A percentile compares a stretch with the other conserved stretches of the same genome.
Conservation (phyloP, 371 early-diverging fungal species). For the Cokeromyces recurvatus region DNA sequence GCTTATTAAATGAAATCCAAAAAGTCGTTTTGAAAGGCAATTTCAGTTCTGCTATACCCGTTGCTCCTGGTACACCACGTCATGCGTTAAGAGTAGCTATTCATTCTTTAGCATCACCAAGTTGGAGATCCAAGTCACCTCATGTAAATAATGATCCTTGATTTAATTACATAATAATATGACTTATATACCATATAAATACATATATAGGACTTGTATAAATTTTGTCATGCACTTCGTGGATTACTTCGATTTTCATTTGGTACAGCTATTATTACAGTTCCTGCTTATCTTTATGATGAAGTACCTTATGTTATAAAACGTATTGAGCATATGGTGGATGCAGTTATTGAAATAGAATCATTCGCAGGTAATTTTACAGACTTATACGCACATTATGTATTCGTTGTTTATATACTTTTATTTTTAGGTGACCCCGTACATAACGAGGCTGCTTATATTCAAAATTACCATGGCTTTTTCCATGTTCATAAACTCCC, state of each 20-base stretch:
- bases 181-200: too few species aligned
- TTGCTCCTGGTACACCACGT: slow-evolving; percentile 42
- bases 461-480: slow-evolving; percentile 84
- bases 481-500: slow-evolving; percentile 83
- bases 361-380: slow-evolving; percentile 92
- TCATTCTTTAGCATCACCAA: slow-evolving; percentile 73
- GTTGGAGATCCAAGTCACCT: slow-evolving; percentile 62
- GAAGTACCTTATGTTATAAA: slow-evolving; percentile 54
- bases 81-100: slow-evolving; percentile 75
- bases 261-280: slow-evolving; percentile 75
- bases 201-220: slow-evolving; percentile 50
- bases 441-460: slow-evolving; percentile 43
- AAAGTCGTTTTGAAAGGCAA: slow-evolving; percentile 55
- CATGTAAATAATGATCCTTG: slow-evolving; percentile 50
- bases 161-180: too few species aligned
- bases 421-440: slow-evolving; percentile 36
- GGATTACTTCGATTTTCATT: slow-evolving; percentile 73
- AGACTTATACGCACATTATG: too few species aligned
- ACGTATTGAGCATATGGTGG: slow-evolving; percentile 77
- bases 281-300: slow-evolving; percentile 79
- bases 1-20: slow-evolving; percentile 52
- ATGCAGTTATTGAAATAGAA: slow-evolving; percentile 85
- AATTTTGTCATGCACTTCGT: slow-evolving; percentile 74
- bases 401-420: too few species aligned
- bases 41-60: slow-evolving; percentile 53